Evolutionary conservation across 1,139 yeast species (phyloP).

Genomic region (Blastobotrys indianensis): DNA sequence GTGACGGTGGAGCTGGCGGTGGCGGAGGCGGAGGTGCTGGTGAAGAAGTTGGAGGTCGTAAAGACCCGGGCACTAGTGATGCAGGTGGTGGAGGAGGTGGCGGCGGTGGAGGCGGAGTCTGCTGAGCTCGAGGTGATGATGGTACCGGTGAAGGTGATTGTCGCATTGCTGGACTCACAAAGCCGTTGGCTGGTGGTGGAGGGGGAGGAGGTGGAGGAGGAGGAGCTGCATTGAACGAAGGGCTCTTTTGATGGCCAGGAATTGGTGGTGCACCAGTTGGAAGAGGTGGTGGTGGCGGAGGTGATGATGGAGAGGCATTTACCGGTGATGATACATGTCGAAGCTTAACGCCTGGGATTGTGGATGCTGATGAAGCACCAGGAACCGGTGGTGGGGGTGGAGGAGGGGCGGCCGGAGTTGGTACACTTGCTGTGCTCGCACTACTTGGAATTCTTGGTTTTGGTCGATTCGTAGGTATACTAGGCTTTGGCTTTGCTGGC

Average conservation of each 20-base stretch:
- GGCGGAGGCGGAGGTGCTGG: conserved; percentile 20
- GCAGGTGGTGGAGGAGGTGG: conserved; percentile 19
- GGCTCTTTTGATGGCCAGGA: conserved; percentile 8
- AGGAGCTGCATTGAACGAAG: conserved; percentile 15
- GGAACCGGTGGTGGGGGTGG: conserved; percentile 22
- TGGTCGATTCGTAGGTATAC: conserved; percentile 5
- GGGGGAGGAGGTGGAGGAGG: conserved; percentile 28
- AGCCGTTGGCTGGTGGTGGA: conserved; percentile 31
- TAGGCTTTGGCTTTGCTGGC: conserved; percentile 9
- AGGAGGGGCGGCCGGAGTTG: conserved; percentile 19
- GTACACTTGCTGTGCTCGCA: conserved; percentile 16
- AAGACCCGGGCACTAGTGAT: conserved; percentile 25
- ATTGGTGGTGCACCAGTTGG: conserved; percentile 24
- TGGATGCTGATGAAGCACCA: conserved; percentile 4
- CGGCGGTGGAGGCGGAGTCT: conserved; percentile 10
- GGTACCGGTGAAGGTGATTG: conserved; percentile 26
- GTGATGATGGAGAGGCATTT: conserved; percentile 27
- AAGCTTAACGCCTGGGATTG: conserved; percentile 6
- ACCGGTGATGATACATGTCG: conserved; percentile 20
- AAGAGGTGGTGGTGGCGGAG: conserved; percentile 22
- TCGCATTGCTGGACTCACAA: conserved; percentile 24
- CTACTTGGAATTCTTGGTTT: background rate
- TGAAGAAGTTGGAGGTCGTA: conserved; percentile 23
- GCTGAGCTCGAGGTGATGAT: conserved; percentile 18
- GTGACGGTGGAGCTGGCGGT: conserved; percentile 25